A percentile compares a stretch with the other conserved stretches of the same genome.
phyloP scores from a whole-genome alignment of 2,329 filamentous ascomycete species.

The Penicillium polonicum region DNA sequence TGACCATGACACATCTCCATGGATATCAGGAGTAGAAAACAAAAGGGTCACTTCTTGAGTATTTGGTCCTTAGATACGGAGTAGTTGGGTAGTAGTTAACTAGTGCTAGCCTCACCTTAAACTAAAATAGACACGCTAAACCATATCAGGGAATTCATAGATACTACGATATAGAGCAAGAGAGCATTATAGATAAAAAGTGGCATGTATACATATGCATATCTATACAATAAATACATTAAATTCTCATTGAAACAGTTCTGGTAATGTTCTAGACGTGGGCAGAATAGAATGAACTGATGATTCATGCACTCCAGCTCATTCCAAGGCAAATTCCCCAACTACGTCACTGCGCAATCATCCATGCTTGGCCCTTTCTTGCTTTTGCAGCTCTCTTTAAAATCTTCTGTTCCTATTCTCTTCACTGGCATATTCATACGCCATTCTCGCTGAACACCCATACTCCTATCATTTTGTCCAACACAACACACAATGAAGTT shows the following conservation, averaged over 20 bases:
- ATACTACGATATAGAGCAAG: background rate
- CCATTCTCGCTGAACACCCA: background rate
- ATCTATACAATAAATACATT: background rate
- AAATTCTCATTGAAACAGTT: background rate
- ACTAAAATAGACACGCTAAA: background rate
- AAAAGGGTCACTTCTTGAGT: too few species aligned
- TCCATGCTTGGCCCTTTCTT: slow-evolving; percentile 16
- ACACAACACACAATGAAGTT: slow-evolving; percentile 68
- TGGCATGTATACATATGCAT: background rate
- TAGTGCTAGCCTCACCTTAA: too few species aligned
- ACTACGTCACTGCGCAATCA: slow-evolving; percentile 39
- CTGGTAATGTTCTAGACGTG: background rate
- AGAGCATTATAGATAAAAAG: background rate
- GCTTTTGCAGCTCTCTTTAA: slow-evolving; percentile 11
- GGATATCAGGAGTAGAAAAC: too few species aligned
- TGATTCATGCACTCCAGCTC: slow-evolving; percentile 25
- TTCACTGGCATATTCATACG: slow-evolving; percentile 3
- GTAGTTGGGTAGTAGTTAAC: too few species aligned
- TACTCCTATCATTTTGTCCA: background rate
- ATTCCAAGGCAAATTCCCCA: slow-evolving; percentile 22
- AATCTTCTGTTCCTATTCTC: background rate
- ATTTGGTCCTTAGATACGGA: too few species aligned
- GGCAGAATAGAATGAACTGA: slow-evolving; percentile 10
- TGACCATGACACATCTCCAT: too few species aligned
- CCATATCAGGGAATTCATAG: background rate